These are phyloP conservation scores for Achlya hypogyna DNA, from an alignment of 352 stramenopile species.

Conservation along the genomic window DNA sequence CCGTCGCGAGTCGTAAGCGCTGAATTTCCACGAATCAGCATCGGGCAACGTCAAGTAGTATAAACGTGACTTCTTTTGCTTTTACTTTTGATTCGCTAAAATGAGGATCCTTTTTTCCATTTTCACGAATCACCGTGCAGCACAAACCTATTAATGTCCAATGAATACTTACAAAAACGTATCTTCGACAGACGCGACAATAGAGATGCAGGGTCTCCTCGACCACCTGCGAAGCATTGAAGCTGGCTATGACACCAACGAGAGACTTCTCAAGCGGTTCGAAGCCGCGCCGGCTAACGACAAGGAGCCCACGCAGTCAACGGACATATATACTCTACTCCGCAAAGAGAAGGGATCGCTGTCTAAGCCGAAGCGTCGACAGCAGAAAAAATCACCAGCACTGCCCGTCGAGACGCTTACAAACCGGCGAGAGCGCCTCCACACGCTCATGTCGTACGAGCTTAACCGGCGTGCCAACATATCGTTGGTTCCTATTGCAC, in stretches of 20 bases:
- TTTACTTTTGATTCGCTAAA: no score
- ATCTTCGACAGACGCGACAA: neutral
- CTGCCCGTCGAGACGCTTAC: neutral
- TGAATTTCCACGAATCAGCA: constrained; percentile 4
- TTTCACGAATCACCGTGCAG: no score
- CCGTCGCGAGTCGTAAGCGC: no score
- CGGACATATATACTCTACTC: constrained; percentile 7
- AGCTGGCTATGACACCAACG: constrained; percentile 5
- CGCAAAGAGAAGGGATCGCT: neutral
- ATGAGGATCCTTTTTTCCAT: no score
- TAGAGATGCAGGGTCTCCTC: constrained; percentile 12
- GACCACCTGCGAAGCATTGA: constrained; percentile 15
- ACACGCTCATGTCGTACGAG: neutral
- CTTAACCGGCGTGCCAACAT: neutral
- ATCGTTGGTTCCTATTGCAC: neutral
- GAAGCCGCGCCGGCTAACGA: neutral
- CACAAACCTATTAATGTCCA: no score
- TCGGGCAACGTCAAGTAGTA: neutral
- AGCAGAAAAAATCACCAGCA: neutral
- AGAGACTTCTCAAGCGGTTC: neutral
- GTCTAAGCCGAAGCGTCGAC: neutral
- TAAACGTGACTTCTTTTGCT: no score
- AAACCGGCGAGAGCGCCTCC: neutral
- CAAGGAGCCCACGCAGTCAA: neutral
- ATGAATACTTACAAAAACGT: no score